These are phyloP conservation scores for Brasenia schreberi DNA, from an alignment of 164 flowering plant species.

Conservation along the genomic window DNA sequence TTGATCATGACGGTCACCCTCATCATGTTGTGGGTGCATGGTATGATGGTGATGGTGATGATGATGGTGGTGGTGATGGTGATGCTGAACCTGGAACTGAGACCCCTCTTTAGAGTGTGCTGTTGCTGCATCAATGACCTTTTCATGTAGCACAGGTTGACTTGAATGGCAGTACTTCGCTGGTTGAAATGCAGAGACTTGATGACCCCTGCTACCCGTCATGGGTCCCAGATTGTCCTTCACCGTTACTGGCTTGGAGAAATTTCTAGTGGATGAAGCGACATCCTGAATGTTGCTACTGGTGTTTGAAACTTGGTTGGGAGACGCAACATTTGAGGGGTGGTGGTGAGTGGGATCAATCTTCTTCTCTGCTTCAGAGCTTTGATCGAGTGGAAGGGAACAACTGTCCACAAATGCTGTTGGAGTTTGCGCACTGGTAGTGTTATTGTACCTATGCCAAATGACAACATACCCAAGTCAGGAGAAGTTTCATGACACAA, in stretches of 20 bases:
- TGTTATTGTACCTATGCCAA: conserved; percentile 42
- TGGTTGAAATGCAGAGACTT: conserved; percentile 33
- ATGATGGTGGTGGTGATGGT: conserved; percentile 47
- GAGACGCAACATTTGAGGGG: conserved; percentile 11
- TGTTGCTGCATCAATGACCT: conserved; percentile 12
- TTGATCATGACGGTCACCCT: conserved; percentile 33
- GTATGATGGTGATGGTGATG: conserved; percentile 38
- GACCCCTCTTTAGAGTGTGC: conserved; percentile 24
- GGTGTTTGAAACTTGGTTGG: conserved; percentile 37
- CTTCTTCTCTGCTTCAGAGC: conserved; percentile 35
- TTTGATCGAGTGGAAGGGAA: conserved; percentile 34
- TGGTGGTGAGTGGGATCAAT: conserved; percentile 17
- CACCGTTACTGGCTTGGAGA: conserved; percentile 23
- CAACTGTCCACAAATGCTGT: conserved; percentile 50
- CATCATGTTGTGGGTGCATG: conserved; percentile 20
- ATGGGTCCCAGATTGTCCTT: conserved; percentile 27
- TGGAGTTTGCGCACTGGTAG: conserved; percentile 37
- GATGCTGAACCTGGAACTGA: conserved; percentile 38
- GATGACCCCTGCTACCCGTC: conserved; percentile 20
- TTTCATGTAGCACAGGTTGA: conserved; percentile 18
- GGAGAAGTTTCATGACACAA: not conserved
- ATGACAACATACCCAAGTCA: not conserved
- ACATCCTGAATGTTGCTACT: conserved; percentile 43
- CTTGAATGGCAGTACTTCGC: conserved; percentile 20
- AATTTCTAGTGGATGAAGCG: conserved; percentile 32